Percentiles rank a stretch among this genome's conserved stretches.
phyloP scores from a whole-genome alignment of 257 asterid species.

The Petunia secreta region DNA sequence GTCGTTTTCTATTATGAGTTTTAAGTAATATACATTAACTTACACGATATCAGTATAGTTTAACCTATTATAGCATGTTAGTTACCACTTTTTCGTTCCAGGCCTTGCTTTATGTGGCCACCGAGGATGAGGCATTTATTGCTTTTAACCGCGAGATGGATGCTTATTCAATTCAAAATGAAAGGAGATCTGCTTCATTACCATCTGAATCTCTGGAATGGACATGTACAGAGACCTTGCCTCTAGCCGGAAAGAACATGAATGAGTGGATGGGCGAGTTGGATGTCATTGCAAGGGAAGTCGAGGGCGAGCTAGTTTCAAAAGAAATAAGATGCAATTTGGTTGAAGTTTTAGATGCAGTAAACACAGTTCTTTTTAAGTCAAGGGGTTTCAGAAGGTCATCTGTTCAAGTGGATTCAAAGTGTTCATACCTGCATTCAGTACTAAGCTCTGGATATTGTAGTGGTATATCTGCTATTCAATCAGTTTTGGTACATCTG shows the following conservation, averaged over 20 bases:
- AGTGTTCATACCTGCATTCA: constrained; percentile 79
- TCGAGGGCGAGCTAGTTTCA: constrained; percentile 74
- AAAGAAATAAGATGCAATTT: constrained; percentile 76
- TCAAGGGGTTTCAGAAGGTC: constrained; percentile 78
- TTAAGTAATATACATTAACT: background rate
- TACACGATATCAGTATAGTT: background rate
- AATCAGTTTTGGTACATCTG: background rate
- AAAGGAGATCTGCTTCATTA: constrained; percentile 46
- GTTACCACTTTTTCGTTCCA: constrained; percentile 24
- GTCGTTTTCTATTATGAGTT: background rate
- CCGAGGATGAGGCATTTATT: constrained; percentile 81
- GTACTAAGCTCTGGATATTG: constrained; percentile 68
- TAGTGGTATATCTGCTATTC: constrained; percentile 56
- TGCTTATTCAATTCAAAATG: constrained; percentile 51
- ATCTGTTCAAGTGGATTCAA: constrained; percentile 63
- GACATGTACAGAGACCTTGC: constrained; percentile 62
- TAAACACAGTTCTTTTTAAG: constrained; percentile 72
- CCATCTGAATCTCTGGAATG: constrained; percentile 44
- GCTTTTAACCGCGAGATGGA: constrained; percentile 71
- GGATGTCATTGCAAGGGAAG: constrained; percentile 76
- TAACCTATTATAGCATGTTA: background rate
- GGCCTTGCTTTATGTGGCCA: constrained; percentile 83
- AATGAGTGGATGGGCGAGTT: constrained; percentile 75
- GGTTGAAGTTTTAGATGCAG: constrained; percentile 79
- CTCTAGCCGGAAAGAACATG: constrained; percentile 70